Conservation (phyloP, 2,329 filamentous ascomycete species). For the Colletotrichum sp. region DNA sequence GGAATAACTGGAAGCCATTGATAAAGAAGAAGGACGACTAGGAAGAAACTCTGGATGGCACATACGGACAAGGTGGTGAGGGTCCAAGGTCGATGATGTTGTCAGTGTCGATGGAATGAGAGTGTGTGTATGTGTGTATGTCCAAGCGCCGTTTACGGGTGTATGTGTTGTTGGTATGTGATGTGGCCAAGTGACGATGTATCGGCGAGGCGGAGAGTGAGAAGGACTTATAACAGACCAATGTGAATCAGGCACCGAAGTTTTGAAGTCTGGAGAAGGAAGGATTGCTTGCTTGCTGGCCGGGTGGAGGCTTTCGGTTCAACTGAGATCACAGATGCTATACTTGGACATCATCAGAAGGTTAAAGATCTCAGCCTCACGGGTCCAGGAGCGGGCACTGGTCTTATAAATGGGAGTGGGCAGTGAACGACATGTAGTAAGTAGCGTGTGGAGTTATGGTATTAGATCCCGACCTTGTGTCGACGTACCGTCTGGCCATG, state of each 20-base stretch:
- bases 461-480: constrained; percentile 12
- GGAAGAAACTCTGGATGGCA: constrained; percentile 30
- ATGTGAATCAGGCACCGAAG: constrained; percentile 13
- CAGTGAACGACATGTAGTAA: constrained; percentile 16
- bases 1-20: constrained; percentile 32
- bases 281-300: constrained; percentile 18
- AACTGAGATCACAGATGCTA: constrained; percentile 23
- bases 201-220: neutral
- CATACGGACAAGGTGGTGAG: constrained; percentile 26
- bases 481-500: constrained; percentile 8
- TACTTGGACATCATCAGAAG: constrained; percentile 25
- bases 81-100: neutral
- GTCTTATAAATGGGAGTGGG: constrained; percentile 24
- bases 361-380: constrained; percentile 26
- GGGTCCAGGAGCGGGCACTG: constrained; percentile 20
- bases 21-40: constrained; percentile 24
- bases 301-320: constrained; percentile 20
- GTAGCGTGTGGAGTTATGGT: constrained; percentile 9
- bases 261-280: constrained; percentile 14
- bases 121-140: neutral
- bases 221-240: constrained; percentile 19
- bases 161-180: neutral
- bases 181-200: constrained; percentile 15
- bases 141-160: constrained; percentile 9
- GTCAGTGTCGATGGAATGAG: neutral